Conservation (phyloP, 1,284 basidiomycete species). For the Kalmanozyma brasiliensis region DNA sequence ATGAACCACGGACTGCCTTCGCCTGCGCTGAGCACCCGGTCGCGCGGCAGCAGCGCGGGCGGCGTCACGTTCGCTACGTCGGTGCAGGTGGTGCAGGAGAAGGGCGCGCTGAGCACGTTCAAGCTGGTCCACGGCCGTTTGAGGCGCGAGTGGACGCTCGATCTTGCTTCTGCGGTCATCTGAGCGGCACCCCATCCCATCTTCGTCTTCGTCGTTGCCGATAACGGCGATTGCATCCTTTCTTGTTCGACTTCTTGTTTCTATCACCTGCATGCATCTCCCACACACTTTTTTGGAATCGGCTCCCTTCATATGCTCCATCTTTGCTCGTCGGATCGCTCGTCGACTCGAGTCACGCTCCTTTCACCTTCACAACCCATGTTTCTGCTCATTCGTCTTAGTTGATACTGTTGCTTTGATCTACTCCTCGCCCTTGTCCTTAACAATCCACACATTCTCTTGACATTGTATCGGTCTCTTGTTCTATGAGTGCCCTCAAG, state of each 20-base stretch:
- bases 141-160: constrained; percentile 76
- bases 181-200: constrained; percentile 1
- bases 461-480: no score
- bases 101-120: constrained; percentile 85
- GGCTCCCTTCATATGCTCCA: background rate
- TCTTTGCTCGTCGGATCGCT: no score
- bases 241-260: background rate
- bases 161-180: constrained; percentile 29
- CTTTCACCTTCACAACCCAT: no score
- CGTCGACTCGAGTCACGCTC: no score
- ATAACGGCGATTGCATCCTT: background rate
- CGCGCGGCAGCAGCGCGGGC: constrained; percentile 20
- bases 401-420: no score
- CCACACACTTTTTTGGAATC: background rate
- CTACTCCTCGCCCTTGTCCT: no score
- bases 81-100: constrained; percentile 83
- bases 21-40: constrained; percentile 46
- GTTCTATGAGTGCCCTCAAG: no score
- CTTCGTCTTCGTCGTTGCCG: constrained; percentile 1
- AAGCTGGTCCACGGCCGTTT: constrained; percentile 78
- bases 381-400: no score
- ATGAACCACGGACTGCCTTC: constrained; percentile 32
- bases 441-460: no score
- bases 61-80: constrained; percentile 70
- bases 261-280: constrained; percentile 1